These are phyloP conservation scores for Collybia sordida DNA, from an alignment of 768 basidiomycete species.

Conservation along the genomic window DNA sequence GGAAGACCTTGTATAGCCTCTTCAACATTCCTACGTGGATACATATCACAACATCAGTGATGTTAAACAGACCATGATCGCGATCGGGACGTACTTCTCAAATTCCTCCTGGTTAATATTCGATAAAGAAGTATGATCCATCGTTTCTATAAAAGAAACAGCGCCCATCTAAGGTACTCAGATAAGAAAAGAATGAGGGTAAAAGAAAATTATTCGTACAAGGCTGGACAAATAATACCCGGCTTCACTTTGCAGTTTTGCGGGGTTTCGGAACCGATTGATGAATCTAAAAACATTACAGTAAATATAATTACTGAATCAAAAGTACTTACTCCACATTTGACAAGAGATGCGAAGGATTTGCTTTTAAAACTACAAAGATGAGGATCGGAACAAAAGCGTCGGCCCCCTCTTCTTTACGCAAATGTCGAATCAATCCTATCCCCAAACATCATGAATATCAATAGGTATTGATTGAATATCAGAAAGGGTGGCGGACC, in stretches of 20 bases:
- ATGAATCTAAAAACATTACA: slow-evolving; percentile 67
- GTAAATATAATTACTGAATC: neutral
- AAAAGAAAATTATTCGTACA: slow-evolving; percentile 42
- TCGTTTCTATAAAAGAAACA: slow-evolving; percentile 95
- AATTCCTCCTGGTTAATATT: slow-evolving; percentile 94
- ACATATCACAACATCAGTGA: neutral
- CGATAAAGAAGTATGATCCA: slow-evolving; percentile 95
- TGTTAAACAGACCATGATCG: neutral
- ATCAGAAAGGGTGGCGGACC: slow-evolving; percentile 51
- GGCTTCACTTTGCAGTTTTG: slow-evolving; percentile 89
- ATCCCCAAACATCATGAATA: slow-evolving; percentile 5
- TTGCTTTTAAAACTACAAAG: slow-evolving; percentile 91
- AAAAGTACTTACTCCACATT: slow-evolving; percentile 80
- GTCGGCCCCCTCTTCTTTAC: slow-evolving; percentile 87
- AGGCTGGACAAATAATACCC: slow-evolving; percentile 97
- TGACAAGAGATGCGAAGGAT: slow-evolving; percentile 89
- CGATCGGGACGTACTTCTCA: slow-evolving; percentile 54
- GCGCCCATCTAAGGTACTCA: slow-evolving; percentile 75
- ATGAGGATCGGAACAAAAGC: slow-evolving; percentile 94
- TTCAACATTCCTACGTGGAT: slow-evolving; percentile 45
- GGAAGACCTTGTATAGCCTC: slow-evolving; percentile 51
- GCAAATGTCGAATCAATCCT: slow-evolving; percentile 90
- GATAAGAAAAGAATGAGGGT: neutral
- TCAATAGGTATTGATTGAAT: slow-evolving; percentile 4
- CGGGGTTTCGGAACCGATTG: slow-evolving; percentile 88